Evolutionary conservation across 2,329 filamentous ascomycete genomes (phyloP).

Genomic region (Pseudogymnoascus sp.): DNA sequence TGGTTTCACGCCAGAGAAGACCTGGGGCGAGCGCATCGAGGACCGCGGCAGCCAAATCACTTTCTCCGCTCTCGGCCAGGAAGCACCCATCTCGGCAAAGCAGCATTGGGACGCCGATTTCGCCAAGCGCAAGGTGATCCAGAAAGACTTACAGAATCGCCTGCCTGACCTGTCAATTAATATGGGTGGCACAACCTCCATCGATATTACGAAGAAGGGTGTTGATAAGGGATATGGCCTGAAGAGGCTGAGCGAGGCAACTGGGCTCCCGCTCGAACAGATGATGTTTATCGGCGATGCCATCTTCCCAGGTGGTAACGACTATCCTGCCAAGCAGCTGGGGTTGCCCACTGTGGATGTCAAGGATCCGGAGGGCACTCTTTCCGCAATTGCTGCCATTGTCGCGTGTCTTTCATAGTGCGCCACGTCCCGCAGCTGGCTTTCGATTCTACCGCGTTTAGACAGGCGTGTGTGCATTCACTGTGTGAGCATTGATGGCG

Average conservation of each 20-base stretch:
- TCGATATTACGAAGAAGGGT: constrained; percentile 33
- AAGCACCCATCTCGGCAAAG: constrained; percentile 32
- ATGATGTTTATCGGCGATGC: constrained; percentile 37
- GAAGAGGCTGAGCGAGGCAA: constrained; percentile 13
- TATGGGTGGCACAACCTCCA: constrained; percentile 34
- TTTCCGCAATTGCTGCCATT: constrained; percentile 1
- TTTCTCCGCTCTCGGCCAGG: constrained; percentile 34
- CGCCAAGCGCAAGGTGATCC: constrained; percentile 33
- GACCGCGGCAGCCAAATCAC: constrained; percentile 36
- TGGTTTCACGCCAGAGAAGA: constrained; percentile 31
- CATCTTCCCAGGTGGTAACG: constrained; percentile 34
- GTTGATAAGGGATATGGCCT: constrained; percentile 29
- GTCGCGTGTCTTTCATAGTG: not conserved
- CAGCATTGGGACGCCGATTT: constrained; percentile 34
- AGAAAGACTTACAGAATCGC: constrained; percentile 29
- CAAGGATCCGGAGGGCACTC: not conserved
- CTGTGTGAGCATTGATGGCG: not conserved
- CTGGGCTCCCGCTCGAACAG: constrained; percentile 28
- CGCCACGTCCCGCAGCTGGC: not conserved
- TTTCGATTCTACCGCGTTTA: not conserved
- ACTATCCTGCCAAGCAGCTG: constrained; percentile 31
- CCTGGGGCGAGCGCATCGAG: constrained; percentile 34
- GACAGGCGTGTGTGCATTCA: not conserved
- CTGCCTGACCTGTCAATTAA: constrained; percentile 34
- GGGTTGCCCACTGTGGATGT: constrained; percentile 16